Evolutionary conservation across 495 filamentous ascomycete genomes (phyloP), one percentile per base, ranked within the genome.

Genomic region (Penicillium atrosanguineum): DNA sequence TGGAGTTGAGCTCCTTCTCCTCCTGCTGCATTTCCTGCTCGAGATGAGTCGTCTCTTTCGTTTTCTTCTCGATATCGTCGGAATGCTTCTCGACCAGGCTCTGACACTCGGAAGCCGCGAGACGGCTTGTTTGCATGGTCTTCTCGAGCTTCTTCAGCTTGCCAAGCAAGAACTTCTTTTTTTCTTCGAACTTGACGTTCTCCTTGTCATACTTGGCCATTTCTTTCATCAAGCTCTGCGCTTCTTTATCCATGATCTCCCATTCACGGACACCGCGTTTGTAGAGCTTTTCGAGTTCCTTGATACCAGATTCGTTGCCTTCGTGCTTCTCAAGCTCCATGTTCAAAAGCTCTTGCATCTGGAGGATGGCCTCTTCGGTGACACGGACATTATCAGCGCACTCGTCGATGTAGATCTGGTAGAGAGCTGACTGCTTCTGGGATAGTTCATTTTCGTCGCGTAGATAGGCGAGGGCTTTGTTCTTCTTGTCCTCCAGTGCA

Each of bases 81-180:
- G 77, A 71, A 56, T 86, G 86, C 51, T 93, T 89, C 60, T 91
- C 82, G 21, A 90, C 87, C 38, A 89, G 79, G 51, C 88, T 85
- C 26, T 84, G 79, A 16, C 89, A 86, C 61, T 96, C 91, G 0
- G 84, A 82, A 14, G 85, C 80, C 4, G 87, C 83, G 20, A 85
- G 77, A 25, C 80, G 83, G 62, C 79, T 84, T 39, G 84, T 84
- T 49, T 87, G 77, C 62, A 94, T 87, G 0, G 88, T 76, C 69
- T 97, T 97, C 60, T 98, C 91, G 11, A 96, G 79, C 74, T 97
- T 97, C 77, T 95, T 95, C 57, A 89, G 83, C 74, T 97, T 98
- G 52, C 84, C 85, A 3, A 77, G 72, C 51, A 98, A 69, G 69
- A 96, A 96, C 64, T 98, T 98, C 62, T 87, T 85, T 78, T 97